These are phyloP conservation scores for Talaromyces sp. DNA, from an alignment of 2,329 filamentous ascomycete genomes.

Conservation along the genomic window DNA sequence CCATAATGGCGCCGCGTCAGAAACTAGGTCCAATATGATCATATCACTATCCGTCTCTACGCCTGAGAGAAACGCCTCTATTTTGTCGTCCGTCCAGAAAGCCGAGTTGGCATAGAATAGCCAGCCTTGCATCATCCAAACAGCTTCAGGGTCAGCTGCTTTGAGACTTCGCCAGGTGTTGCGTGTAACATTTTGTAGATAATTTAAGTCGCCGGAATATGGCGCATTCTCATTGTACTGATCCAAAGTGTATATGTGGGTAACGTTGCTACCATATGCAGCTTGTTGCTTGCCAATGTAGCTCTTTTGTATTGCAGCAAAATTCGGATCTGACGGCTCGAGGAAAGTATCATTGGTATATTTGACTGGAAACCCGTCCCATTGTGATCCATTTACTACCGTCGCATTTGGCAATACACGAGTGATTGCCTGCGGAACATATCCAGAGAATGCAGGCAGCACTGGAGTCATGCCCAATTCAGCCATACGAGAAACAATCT, in stretches of 20 bases:
- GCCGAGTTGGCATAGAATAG: slow-evolving; percentile 43
- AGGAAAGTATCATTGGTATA: neutral
- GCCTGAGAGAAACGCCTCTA: no score
- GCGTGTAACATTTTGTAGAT: slow-evolving; percentile 13
- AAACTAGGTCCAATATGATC: no score
- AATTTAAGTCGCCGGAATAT: neutral
- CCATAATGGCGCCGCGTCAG: no score
- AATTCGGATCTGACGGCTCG: neutral
- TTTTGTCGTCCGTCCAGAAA: slow-evolving; percentile 43
- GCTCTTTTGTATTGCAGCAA: slow-evolving; percentile 35
- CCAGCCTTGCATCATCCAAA: slow-evolving; percentile 56
- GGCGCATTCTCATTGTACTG: neutral
- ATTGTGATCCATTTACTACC: neutral
- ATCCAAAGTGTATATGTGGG: neutral
- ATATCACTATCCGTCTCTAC: no score
- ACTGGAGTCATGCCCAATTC: slow-evolving; percentile 54
- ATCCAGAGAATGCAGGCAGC: slow-evolving; percentile 51
- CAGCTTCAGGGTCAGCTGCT: slow-evolving; percentile 46
- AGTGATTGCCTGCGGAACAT: slow-evolving; percentile 44
- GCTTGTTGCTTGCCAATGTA: slow-evolving; percentile 64
- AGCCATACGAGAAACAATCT: slow-evolving; percentile 47
- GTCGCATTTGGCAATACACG: slow-evolving; percentile 42
- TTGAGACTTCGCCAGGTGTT: slow-evolving; percentile 50
- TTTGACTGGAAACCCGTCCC: neutral
- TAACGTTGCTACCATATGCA: slow-evolving; percentile 37